Base-by-base conservation (phyloP, 805 yeast genomes). In the Pichia insulana region DNA sequence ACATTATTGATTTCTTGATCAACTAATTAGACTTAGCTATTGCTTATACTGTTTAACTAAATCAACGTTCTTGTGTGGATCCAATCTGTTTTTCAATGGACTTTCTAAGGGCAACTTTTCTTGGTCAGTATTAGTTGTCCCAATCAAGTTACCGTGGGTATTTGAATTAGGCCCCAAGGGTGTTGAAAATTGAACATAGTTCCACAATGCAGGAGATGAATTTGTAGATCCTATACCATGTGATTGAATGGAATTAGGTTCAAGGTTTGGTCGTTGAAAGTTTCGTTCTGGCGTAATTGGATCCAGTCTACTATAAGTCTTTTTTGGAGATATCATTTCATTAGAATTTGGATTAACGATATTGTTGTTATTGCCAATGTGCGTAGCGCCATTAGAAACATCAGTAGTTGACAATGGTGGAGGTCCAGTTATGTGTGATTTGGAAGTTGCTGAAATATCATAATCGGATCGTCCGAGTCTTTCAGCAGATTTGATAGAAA, bases 191-290 rank as follows among this genome's bases (percentile, higher is more conserved):
- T 88, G 96, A 55, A 89, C 86, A 64, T 85, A 80, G 57, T 83
- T 85, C 97, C 96, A 86, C 45, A 89, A 75, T 15, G 95, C 96
- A 1, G 97, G 97, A 1, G 95, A 85, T 26, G 82, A 75, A 38
- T 65, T 71, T 7, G 56, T 64, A 62, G 74, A 64, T 65, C 4
- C 31, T 28, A n/a, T n/a, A 28, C 61, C 60, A 66, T 57, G 58
- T 34, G 63, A 65, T 55, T 58, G 69, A 41, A 55, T 46, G 7
- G 58, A 56, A 15, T 55, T 52, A 16, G 57, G 58, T 30, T 56
- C 61, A 30, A 55, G 32, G 36, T 50, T 51, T 8, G 54, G 55
- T 35, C 58, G 51, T 12, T 55, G 50, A 8, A 57, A 47, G 10
- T 80, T 80, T 31, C 83, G 57, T 47, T 76, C 83, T 2, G 83